Evolutionary conservation across 192 early-diverging fungal species (phyloP), one percentile per base, ranked within the genome.

Genomic region (Thamnidium elegans): DNA sequence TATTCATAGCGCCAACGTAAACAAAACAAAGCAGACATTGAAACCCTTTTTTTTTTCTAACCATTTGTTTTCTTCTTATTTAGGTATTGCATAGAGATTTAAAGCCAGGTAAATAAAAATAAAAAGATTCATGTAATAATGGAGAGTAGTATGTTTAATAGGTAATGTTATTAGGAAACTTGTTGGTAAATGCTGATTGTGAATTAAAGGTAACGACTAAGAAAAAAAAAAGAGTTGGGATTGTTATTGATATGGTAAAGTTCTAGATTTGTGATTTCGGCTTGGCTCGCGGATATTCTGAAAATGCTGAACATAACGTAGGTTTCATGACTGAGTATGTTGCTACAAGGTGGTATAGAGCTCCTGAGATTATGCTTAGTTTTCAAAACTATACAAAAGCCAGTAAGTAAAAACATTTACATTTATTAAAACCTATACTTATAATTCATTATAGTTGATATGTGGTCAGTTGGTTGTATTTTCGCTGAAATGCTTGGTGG

Each of bases 291-390:
- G 94, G 94, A 15, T 89, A 91, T 69, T 87, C 90, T 5, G 90
- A 91, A 58, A 85, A 86, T 32, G 85, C 84, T 31, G 94, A 91
- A 39, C 81, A 80, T 42, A 90, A 91, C 55, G 86, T 88, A 60
- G 94, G 93, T 2, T 98, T 96, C 70, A 98, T 98, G 93, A 99
- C 97, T 17, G 97, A 99, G 77, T 99, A 99, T 65, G 97, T 99
- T 30, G 97, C 97, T 44, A 99, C 97, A n/a, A 80, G 97, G 67
- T 99, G 95, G 95, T 99, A 98, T 79, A 84, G 97, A 50, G 94
- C 97, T 14, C 97, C 97, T 19, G 97, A 99, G 68, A 93, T 99
- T 66, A 95, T 99, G 91, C 81, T 99, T 45, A 94, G 94, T 58
- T 97, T 97, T 79, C 89, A 93, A 64, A 91, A 85, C 55, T 99